Evolutionary conservation across 2,329 filamentous ascomycete genomes (phyloP), one percentile per base, ranked within the genome.

Genomic region (Aureobasidium lini): DNA sequence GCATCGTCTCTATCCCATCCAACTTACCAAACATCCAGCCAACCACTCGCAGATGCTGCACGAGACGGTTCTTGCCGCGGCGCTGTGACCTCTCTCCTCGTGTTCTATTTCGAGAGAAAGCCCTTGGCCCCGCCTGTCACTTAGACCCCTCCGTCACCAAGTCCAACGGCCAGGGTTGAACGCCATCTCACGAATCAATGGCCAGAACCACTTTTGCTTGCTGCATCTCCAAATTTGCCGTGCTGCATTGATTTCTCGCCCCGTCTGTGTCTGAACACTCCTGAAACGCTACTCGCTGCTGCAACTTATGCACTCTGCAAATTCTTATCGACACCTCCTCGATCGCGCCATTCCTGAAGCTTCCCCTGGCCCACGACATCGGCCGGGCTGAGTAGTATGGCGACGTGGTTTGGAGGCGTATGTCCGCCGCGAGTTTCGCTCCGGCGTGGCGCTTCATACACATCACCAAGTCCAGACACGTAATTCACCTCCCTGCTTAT

Each of bases 401-500:
- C 29, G 40, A 44, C 52, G n/a, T 44, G 40, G 18, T 36, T 23
- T 10, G 29, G 16, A 44, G 52, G 52, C 52, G 52, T 44, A 56
- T 36, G 52, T 36, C 52, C 40, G 40, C 13, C 52, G 52, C 40
- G 52, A 56, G 15, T 44, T 56, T 44, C 40, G 31, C 40, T 56
- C 40, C 52, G 40, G 16, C 16, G 40, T 56, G 52, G 52, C 52
- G 52, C 40, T 13, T 56, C 40, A 54, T 36, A 56, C 28, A 56
- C 40, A 16, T 29, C 31, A 56, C 40, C 39, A 23, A 44, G 31
- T 34, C 16, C 31, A 44, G 31, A 44, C 31, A 56, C 52, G 52
- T 56, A 56, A 56, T 42, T 16, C 34, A 44, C 52, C 13, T 36
- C 52, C 52, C 52, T 56, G 40, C 52, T 56, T 56, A 56, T 56